phyloP scores from a whole-genome alignment of 2,329 filamentous ascomycete genomes.

The Botrytis aclada region DNA sequence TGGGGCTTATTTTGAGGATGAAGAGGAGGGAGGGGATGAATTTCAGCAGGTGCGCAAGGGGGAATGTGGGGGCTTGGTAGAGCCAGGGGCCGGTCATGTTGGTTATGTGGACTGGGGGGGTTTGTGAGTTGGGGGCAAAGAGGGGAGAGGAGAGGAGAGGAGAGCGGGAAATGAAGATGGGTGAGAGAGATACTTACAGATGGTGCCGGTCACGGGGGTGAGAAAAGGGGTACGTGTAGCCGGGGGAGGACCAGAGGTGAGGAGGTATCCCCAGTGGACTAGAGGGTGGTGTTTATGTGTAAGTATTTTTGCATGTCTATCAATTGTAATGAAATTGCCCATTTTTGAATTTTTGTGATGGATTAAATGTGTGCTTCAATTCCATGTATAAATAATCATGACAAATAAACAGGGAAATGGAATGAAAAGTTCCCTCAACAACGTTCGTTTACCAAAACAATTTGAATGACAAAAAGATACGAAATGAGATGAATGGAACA shows the following conservation, averaged over 20 bases:
- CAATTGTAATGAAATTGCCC: not conserved
- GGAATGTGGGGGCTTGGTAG: conserved; percentile 3
- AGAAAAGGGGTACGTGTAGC: conserved; percentile 1
- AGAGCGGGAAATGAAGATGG: not conserved
- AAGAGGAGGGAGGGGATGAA: conserved; percentile 12
- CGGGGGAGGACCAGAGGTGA: not conserved
- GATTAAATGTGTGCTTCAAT: not conserved
- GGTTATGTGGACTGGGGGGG: not conserved
- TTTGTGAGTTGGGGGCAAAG: not conserved
- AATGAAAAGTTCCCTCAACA: not conserved
- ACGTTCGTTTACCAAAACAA: not conserved
- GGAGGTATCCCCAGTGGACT: conserved; percentile 5
- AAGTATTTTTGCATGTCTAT: not conserved
- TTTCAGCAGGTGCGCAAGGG: not conserved
- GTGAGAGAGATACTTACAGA: not conserved
- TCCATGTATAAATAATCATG: not conserved
- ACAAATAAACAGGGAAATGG: not conserved
- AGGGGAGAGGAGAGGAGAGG: not conserved
- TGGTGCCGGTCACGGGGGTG: not conserved
- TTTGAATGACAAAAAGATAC: not conserved
- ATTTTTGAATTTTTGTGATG: not conserved
- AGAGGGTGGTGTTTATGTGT: not conserved
- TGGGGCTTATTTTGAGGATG: not conserved
- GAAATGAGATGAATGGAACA: not conserved
- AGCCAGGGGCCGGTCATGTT: not conserved